Base-by-base conservation (phyloP, 192 early-diverging fungal genomes). In the Mortierella claussenii region DNA sequence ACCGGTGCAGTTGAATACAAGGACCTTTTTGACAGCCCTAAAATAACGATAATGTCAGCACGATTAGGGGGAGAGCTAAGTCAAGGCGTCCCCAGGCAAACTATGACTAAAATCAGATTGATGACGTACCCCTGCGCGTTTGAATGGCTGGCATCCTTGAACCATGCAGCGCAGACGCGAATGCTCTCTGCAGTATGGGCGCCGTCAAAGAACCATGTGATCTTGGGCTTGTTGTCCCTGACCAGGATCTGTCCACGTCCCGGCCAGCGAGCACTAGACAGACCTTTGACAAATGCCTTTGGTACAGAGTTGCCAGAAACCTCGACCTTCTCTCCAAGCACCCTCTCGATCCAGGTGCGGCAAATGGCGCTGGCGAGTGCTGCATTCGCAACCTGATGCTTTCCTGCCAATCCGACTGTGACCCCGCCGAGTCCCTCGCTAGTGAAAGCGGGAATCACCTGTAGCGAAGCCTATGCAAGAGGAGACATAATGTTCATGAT, bases 151-250 rank as follows among this genome's bases (percentile, higher is more conserved):
- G 52, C 65, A 2, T 78, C 78, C 40, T 67, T 63, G 61, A 87
- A 90, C 89, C 87, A 89, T 36, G 60, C 50, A 15, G 70, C 81
- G 36, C 88, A 89, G 0, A 85, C 86, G 13, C 83, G 79, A 42
- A 96, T 85, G 68, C 93, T 95, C 75, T 99, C 97, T 8, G 81
- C 69, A 0, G 97, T 99, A 69, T 99, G 97, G 1, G 97, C 97
- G 32, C 97, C 97, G 79, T 99, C 97, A 50, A 97, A 80, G 78
- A 87, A 91, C 91, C 93, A 98, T 1, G 54, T 85, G 2, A 91
- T 68, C 32, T 61, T 45, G 4, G 83, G 80, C 52, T 71, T 76
- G 37, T 87, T 63, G 1, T 79, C 42, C 15, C 84, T 69, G 4
- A 80, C 65, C 37, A 92, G 79, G n/a, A 80, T 82, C 68, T 99